Percentiles rank a stretch among this genome's conserved stretches.
These are phyloP conservation scores for Puccinia polysora DNA, from an alignment of 1,284 basidiomycete species.

Conservation along the genomic window DNA sequence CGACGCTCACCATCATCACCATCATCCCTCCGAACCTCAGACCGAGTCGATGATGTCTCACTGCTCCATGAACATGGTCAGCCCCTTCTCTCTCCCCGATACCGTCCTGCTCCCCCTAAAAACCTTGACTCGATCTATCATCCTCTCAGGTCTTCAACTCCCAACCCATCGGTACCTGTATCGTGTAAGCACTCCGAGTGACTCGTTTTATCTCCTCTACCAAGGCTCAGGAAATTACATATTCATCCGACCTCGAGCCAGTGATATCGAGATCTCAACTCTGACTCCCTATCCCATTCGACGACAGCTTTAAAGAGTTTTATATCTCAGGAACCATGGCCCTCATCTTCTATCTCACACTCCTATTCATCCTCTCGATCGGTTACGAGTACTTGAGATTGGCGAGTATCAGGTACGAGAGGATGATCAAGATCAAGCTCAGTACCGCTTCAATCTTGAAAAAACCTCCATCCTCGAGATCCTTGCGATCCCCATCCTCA, in stretches of 20 bases:
- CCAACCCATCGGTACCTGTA: constrained; percentile 35
- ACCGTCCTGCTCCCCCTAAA: neutral
- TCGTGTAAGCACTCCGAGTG: constrained; percentile 21
- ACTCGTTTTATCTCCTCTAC: no score
- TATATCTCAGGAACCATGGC: constrained; percentile 35
- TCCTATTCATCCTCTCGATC: constrained; percentile 23
- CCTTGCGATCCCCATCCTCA: no score
- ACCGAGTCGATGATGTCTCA: constrained; percentile 11
- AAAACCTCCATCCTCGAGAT: constrained; percentile 11
- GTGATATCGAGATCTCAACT: neutral
- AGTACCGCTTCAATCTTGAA: neutral
- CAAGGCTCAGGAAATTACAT: no score
- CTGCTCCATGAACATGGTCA: constrained; percentile 41
- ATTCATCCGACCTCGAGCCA: neutral
- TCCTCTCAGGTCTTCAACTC: constrained; percentile 36
- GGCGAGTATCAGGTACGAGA: constrained; percentile 13
- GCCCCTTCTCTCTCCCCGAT: neutral
- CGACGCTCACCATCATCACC: constrained; percentile 1
- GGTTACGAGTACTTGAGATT: constrained; percentile 38
- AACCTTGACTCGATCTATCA: neutral
- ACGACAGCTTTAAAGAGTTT: constrained; percentile 29
- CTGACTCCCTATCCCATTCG: neutral
- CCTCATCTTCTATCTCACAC: constrained; percentile 18
- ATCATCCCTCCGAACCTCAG: constrained; percentile 7
- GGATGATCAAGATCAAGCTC: constrained; percentile 25